Base-by-base conservation (phyloP, 2,329 filamentous ascomycete genomes). In the Verticillium dahliae region DNA sequence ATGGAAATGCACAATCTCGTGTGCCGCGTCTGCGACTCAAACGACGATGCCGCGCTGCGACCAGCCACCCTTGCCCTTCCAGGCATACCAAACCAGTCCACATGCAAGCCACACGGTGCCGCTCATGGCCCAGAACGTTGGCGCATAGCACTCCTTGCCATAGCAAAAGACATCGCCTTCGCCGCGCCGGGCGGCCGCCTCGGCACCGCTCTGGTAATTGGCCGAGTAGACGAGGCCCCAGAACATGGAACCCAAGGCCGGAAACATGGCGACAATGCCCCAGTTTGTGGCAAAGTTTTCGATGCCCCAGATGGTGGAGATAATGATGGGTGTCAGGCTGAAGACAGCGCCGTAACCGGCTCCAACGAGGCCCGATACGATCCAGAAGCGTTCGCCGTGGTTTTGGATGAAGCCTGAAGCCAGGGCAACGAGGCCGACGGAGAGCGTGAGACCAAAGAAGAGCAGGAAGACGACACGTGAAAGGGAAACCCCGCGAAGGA, bases 251-350 rank as follows among this genome's bases (percentile, higher is more conserved):
- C 94, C 95, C 0, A 90, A 76, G 0, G 95, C 95, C 2, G 95
- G 95, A 61, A 94, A 88, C 81, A 96, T 95, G 52, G 93, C 92
- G 7, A 98, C 87, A 64, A 98, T 93, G 10, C 95, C 95, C 87
- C 94, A 99, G 69, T 99, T 98, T 0, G 95, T 99, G 62, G 92
- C 95, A 72, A 99, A 98, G 73, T 98, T 99, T 78, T 98, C 93
- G 0, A 97, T 92, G 33, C 95, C 95, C 95, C 95, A 99, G 56
- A 99, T 94, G 10, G 97, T 92, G n/a, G 89, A 92, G 67, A 97
- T 90, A 61, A 98, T 91, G 66, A 98, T 93, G 2, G 95, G 95
- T 0, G 90, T 90, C 6, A 98, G 83, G 57, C 87, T 90, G 78
- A 98, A 99, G 27, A 93, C 86, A 37, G 93, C 93, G 55, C 95